Conservation (phyloP, 768 basidiomycete genomes). For the Amanita phalloides region DNA sequence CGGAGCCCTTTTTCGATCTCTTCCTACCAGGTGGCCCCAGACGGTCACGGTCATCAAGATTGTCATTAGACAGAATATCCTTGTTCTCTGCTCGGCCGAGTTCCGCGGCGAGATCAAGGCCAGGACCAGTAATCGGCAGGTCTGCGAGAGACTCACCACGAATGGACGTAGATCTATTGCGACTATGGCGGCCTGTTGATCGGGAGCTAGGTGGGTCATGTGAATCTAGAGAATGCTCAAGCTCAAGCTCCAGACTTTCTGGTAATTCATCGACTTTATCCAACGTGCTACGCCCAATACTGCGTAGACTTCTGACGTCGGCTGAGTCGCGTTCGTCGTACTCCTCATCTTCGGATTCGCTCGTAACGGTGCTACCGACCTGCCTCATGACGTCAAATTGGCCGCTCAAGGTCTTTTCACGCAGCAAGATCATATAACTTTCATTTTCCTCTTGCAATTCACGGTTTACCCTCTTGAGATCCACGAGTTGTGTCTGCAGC, state of each 20-base stretch:
- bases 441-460: conserved; percentile 94
- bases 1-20: conserved; percentile 35
- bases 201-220: conserved; percentile 28
- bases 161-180: conserved; percentile 39
- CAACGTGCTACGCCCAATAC: conserved; percentile 45
- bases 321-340: conserved; percentile 31
- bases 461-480: conserved; percentile 81
- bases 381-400: conserved; percentile 71
- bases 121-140: conserved; percentile 80
- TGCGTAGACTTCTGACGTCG: conserved; percentile 45
- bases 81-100: conserved; percentile 88
- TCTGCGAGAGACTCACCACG: conserved; percentile 79
- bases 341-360: conserved; percentile 27
- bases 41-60: conserved; percentile 40
- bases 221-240: conserved; percentile 25
- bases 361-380: conserved; percentile 36
- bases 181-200: conserved; percentile 29
- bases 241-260: conserved; percentile 25
- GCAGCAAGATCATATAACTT: conserved; percentile 87
- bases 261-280: conserved; percentile 55
- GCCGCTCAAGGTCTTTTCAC: conserved; percentile 86
- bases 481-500: conserved; percentile 74
- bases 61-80: conserved; percentile 53
- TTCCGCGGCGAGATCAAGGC: conserved; percentile 84
- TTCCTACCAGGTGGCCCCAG: conserved; percentile 36